Percentiles rank a stretch among this genome's conserved stretches.
phyloP scores from a whole-genome alignment of 805 yeast genomes.

The Hanseniaspora pseudoguilliermondii region DNA sequence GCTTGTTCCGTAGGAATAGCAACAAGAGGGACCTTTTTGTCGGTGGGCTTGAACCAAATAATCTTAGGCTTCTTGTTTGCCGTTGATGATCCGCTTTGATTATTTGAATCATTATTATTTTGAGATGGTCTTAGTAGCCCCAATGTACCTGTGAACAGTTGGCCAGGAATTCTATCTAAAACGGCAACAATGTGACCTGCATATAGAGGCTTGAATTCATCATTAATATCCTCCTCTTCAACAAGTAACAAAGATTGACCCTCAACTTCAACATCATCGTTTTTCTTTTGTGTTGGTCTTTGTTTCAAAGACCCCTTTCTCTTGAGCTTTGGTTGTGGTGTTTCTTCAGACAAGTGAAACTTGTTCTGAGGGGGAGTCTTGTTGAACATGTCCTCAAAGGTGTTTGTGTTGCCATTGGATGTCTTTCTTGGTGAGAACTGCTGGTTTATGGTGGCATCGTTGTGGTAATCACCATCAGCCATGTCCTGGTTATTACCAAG shows the following conservation, averaged over 20 bases:
- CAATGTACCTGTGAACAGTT: constrained; percentile 83
- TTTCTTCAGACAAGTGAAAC: constrained; percentile 15
- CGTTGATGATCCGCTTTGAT: constrained; percentile 17
- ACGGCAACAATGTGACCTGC: constrained; percentile 99
- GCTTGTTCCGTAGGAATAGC: constrained; percentile 99
- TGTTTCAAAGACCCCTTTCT: constrained; percentile 87
- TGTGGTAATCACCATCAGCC: constrained; percentile 50
- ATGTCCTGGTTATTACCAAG: constrained; percentile 31
- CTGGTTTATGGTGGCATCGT: constrained; percentile 48
- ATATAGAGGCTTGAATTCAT: constrained; percentile 81
- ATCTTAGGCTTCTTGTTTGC: constrained; percentile 64
- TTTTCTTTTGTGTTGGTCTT: constrained; percentile 92
- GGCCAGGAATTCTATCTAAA: constrained; percentile 94
- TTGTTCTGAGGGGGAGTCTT: constrained; percentile 31
- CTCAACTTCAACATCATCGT: constrained; percentile 96
- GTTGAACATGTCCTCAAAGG: constrained; percentile 20
- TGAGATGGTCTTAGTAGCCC: constrained; percentile 93
- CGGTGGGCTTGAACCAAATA: constrained; percentile 98
- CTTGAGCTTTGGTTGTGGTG: constrained; percentile 26
- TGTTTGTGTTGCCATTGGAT: constrained; percentile 19
- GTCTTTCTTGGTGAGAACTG: constrained; percentile 32
- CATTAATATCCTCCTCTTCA: constrained; percentile 92
- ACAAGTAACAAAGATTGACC: constrained; percentile 85
- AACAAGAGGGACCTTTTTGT: constrained; percentile 91
- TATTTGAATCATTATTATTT: constrained; percentile 15